Evolutionary conservation across 164 flowering plant genomes (phyloP).

Genomic region (Tetracentron sinense): DNA sequence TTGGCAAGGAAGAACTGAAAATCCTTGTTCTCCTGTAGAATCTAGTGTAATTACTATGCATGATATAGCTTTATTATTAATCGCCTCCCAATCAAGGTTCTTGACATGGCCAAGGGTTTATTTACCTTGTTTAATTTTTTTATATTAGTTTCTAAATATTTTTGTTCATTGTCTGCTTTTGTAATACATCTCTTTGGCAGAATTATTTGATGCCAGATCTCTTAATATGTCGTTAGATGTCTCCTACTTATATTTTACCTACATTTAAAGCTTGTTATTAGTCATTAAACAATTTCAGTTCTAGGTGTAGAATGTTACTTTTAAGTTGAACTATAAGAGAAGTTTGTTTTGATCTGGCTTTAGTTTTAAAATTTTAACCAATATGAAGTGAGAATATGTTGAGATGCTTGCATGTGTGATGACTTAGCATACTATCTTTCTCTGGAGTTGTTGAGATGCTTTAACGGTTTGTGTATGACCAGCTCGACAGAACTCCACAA

Average conservation of each 20-base stretch:
- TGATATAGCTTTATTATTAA: no score
- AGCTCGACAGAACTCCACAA: not conserved
- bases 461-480: not conserved
- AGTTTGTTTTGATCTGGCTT: not conserved
- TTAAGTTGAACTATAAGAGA: not conserved
- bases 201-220: not conserved
- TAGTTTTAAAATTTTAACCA: not conserved
- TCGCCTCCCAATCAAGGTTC: not conserved
- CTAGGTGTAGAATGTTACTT: not conserved
- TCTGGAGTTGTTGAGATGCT: not conserved
- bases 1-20: not conserved
- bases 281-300: not conserved
- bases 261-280: no score
- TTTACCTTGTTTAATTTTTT: not conserved
- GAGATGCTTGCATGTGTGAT: not conserved
- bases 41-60: no score
- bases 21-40: no score
- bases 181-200: not conserved
- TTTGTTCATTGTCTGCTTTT: not conserved
- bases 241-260: no score
- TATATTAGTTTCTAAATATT: not conserved
- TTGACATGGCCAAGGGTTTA: not conserved
- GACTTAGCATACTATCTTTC: not conserved
- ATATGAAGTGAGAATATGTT: not conserved
- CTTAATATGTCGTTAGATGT: not conserved